These are phyloP conservation scores for Halophytophthora batemanensis DNA, from an alignment of 352 stramenopile species.

Conservation along the genomic window DNA sequence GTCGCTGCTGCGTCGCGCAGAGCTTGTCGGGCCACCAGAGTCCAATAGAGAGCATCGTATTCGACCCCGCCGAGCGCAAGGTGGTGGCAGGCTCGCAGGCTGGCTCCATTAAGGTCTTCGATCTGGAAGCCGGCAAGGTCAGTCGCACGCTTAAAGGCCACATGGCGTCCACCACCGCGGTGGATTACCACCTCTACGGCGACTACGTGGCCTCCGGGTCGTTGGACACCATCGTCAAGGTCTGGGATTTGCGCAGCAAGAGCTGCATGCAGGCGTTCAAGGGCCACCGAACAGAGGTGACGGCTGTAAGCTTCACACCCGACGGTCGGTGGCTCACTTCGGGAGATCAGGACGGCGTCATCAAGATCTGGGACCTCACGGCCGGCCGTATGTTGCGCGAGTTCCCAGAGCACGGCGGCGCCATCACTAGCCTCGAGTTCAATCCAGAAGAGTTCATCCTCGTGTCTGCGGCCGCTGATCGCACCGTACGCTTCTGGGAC, in stretches of 20 bases:
- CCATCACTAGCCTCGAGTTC: slow-evolving; percentile 81
- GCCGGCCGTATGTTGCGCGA: slow-evolving; percentile 70
- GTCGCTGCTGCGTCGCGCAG: slow-evolving; percentile 20
- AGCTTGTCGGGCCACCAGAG: slow-evolving; percentile 75
- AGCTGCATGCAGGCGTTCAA: slow-evolving; percentile 88
- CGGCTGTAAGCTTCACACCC: slow-evolving; percentile 72
- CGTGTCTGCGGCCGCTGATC: slow-evolving; percentile 70
- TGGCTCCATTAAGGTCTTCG: slow-evolving; percentile 84
- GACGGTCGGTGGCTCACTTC: slow-evolving; percentile 85
- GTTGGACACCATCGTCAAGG: slow-evolving; percentile 82
- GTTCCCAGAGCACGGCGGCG: slow-evolving; percentile 69
- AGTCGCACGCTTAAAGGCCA: slow-evolving; percentile 79
- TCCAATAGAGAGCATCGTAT: slow-evolving; percentile 75
- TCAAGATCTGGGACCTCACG: slow-evolving; percentile 86
- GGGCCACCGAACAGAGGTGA: slow-evolving; percentile 73
- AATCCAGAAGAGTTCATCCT: slow-evolving; percentile 87
- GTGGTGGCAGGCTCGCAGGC: slow-evolving; percentile 74
- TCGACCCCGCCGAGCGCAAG: slow-evolving; percentile 74
- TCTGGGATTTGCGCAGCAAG: slow-evolving; percentile 84
- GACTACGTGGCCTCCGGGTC: slow-evolving; percentile 84
- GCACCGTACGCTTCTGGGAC: slow-evolving; percentile 83
- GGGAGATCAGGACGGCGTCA: slow-evolving; percentile 61
- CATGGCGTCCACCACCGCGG: slow-evolving; percentile 75
- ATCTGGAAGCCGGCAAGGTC: slow-evolving; percentile 77
- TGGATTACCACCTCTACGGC: slow-evolving; percentile 85